Evolutionary conservation across 345 rosid genomes (phyloP).

Genomic region (Euclidium syriacum): DNA sequence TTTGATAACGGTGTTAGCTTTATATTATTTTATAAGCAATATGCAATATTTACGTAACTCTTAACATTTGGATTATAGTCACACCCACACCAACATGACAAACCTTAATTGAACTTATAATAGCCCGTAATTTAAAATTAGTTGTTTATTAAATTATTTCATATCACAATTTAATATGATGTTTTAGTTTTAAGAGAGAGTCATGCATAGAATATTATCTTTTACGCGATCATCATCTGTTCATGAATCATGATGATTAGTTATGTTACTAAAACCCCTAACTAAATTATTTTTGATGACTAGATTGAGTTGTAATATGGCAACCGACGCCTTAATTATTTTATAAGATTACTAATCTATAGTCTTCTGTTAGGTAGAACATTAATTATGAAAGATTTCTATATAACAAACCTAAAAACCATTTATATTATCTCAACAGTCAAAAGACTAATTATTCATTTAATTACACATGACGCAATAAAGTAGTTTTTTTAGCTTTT

Average conservation of each 20-base stretch:
- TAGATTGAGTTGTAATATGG: slow-evolving; percentile 20
- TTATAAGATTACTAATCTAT: not conserved
- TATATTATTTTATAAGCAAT: too few species aligned
- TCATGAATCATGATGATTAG: slow-evolving; percentile 3
- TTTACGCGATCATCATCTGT: slow-evolving; percentile 9
- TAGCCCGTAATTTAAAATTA: too few species aligned
- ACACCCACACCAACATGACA: too few species aligned
- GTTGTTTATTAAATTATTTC: not conserved
- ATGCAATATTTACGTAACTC: too few species aligned
- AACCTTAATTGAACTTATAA: too few species aligned
- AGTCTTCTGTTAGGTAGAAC: not conserved
- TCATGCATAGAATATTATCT: not conserved
- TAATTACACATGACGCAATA: slow-evolving; percentile 17
- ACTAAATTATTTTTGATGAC: not conserved
- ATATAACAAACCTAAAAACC: not conserved
- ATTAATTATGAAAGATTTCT: slow-evolving; percentile 1
- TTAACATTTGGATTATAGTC: too few species aligned
- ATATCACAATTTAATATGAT: not conserved
- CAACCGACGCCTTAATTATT: not conserved
- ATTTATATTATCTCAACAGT: not conserved
- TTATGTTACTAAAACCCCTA: not conserved
- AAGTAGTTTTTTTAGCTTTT: not conserved
- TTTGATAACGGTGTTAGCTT: too few species aligned
- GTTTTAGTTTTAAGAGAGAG: not conserved
- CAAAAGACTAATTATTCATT: not conserved